Base-by-base conservation (phyloP, 1,139 yeast species). In the Debaryomycetaceae sp. region DNA sequence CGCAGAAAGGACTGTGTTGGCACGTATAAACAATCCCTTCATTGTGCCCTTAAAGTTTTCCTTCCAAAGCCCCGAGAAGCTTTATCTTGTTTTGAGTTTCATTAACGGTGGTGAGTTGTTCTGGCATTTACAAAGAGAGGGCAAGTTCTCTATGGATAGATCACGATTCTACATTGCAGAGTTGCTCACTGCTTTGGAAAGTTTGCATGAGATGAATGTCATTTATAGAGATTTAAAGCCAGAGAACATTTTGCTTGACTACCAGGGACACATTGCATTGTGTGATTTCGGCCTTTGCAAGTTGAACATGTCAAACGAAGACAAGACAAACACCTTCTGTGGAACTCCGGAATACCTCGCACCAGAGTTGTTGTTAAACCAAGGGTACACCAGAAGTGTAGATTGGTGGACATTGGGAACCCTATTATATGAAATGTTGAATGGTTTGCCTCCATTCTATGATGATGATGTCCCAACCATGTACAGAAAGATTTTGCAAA, bases 401-500 rank as follows among this genome's bases (percentile, higher is more conserved):
- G 98, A 92, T 65, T 92, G 96, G 83, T 92, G 98, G 98, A 92
- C 98, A 1, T 72, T 92, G 48, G 98, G 98, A 30, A 92, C 92
- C 30, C 73, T 92, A 38, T 72, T 92, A 34, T 92, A 87, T 60
- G 98, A 92, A 62, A 92, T 92, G 98, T 76, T 94, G 48, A 89
- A 97, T 2, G 97, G 98, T 0, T 73, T 92, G 49, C 98, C 98
- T 6, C 97, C 97, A 35, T 92, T 89, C 59, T 92, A 87, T 59
- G 98, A 91, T 57, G 96, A 89, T 57, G 92, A 91, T 63, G 85
- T 86, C n/a, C 85, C 89, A 43, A 82, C 83, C 38, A 92, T 92
- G 98, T 92, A 92, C 68, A 81, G 87, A 57, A 92, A 91, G 68
- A 92, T 92, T 48, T 67, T 92, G 44, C 88, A 87, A 56, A 92